phyloP scores from a whole-genome alignment of 208 protist genomes.

The Leishmania tropica region DNA sequence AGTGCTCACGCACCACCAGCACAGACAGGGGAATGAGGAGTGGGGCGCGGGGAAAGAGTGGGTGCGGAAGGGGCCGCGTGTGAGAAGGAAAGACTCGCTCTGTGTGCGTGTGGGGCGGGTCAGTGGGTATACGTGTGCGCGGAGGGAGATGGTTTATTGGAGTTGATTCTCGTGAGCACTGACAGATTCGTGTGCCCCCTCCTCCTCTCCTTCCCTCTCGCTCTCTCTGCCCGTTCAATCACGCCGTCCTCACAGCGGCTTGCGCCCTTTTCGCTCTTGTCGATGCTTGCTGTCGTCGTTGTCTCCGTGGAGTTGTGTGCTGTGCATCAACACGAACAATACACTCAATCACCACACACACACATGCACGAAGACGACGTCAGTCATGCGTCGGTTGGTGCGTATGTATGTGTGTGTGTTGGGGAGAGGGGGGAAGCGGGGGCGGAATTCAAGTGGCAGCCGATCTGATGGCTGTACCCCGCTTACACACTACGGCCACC shows the following conservation, averaged over 20 bases:
- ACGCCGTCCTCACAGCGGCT: background rate
- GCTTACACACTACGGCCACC: background rate
- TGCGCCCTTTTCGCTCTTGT: background rate
- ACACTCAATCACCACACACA: background rate
- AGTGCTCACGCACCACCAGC: too few species aligned
- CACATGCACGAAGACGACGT: background rate
- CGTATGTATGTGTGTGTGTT: conserved; percentile 4
- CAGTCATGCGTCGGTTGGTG: background rate
- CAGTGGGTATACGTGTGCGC: background rate
- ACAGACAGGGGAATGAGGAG: too few species aligned
- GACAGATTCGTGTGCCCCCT: background rate
- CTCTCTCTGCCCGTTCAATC: background rate
- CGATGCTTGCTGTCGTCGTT: background rate
- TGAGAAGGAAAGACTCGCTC: background rate
- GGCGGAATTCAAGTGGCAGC: background rate
- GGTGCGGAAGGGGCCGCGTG: background rate
- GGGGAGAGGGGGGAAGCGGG: background rate
- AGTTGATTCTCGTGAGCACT: background rate
- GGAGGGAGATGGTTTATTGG: background rate
- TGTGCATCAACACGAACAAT: background rate
- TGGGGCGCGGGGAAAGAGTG: too few species aligned
- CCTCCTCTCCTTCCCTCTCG: too few species aligned
- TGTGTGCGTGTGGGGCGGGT: background rate
- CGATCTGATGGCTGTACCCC: background rate
- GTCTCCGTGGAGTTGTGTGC: background rate